A percentile compares a stretch with the other conserved stretches of the same genome.
Evolutionary conservation across 73 alveolate genomes (phyloP).

Genomic region (Chromera velia): DNA sequence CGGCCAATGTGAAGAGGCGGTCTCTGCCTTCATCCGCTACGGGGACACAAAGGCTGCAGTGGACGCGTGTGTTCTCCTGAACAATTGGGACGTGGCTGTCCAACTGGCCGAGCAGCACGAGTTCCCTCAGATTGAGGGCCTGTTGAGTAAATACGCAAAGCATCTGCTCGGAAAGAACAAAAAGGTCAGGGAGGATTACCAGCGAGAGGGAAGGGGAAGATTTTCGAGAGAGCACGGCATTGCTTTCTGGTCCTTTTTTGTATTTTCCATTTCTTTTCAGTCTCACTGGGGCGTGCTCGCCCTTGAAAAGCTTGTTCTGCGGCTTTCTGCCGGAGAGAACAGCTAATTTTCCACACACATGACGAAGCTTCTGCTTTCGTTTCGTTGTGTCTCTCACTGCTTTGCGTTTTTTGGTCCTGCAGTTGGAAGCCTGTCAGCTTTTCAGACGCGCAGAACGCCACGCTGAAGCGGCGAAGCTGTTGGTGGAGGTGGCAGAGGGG

Average conservation of each 20-base stretch:
- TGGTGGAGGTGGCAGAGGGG: conserved; percentile 82
- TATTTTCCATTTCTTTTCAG: neutral
- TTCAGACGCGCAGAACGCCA: conserved; percentile 96
- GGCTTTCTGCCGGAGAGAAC: neutral
- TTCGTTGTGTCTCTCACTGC: neutral
- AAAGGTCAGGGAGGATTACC: too few species aligned
- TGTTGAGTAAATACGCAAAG: conserved; percentile 88
- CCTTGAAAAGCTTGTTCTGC: neutral
- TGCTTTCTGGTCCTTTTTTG: neutral
- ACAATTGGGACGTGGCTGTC: conserved; percentile 68
- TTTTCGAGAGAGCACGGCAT: neutral
- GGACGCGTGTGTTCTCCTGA: conserved; percentile 69
- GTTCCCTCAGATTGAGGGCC: conserved; percentile 94
- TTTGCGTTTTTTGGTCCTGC: neutral
- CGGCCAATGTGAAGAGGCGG: conserved; percentile 52
- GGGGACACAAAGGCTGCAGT: conserved; percentile 97
- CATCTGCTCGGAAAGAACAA: conserved; percentile 91
- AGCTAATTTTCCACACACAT: too few species aligned
- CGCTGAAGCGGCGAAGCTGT: conserved; percentile 93
- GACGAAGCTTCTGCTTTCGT: neutral
- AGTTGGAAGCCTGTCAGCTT: conserved; percentile 90
- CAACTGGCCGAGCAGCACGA: conserved; percentile 96
- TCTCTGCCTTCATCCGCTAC: conserved; percentile 75
- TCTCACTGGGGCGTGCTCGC: neutral
- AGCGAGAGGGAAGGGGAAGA: too few species aligned